Evolutionary conservation across 352 stramenopile genomes (phyloP), one percentile per base, ranked within the genome.

Genomic region (Plasmopara viticola): DNA sequence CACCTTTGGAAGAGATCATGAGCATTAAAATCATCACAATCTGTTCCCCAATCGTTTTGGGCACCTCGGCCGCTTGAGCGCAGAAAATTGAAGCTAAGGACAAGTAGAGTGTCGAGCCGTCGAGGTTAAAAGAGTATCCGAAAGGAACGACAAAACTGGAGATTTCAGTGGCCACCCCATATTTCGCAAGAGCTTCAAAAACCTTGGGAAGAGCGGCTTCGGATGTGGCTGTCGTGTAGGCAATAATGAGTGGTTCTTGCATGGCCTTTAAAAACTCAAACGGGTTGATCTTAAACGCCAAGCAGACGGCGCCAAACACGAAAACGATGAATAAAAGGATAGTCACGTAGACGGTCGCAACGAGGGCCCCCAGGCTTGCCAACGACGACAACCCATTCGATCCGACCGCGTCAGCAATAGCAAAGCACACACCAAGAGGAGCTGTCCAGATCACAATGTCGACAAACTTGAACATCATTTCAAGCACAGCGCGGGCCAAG

Each of bases 381-480:
- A 85, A 41, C 43, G 67, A 51, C 10, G 58, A 68, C 6, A 80
- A 43, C 49, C 74, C 74, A 59, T 85, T 85, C 35, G 59, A 60
- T 50, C 60, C 74, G 42, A 85, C 67, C 0, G 71, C 68, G 39
- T 72, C 66, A 35, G 74, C 74, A 34, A 85, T 64, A 6, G 66
- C 69, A 35, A 85, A 82, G 57, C 68, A 82, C 29, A 85, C 74
- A 51, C 74, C 71, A 25, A 85, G 52, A 5, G 74, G 71, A 3
- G 74, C 70, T 4, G 71, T 74, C 74, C 74, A 85, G 49, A 85
- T 80, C 39, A 85, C 64, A 55, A 85, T 82, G 51, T 79, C 66
- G 6, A 82, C 71, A 45, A 85, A 80, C 51, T 78, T 82, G 56
- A 85, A 85, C 70, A 82, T 82, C 65, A 82, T 78, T 53, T 79